Percentiles rank a stretch among this genome's conserved stretches.
These are phyloP conservation scores for Botrytis cinerea DNA, from an alignment of 2,329 filamentous ascomycete genomes.

Conservation along the genomic window DNA sequence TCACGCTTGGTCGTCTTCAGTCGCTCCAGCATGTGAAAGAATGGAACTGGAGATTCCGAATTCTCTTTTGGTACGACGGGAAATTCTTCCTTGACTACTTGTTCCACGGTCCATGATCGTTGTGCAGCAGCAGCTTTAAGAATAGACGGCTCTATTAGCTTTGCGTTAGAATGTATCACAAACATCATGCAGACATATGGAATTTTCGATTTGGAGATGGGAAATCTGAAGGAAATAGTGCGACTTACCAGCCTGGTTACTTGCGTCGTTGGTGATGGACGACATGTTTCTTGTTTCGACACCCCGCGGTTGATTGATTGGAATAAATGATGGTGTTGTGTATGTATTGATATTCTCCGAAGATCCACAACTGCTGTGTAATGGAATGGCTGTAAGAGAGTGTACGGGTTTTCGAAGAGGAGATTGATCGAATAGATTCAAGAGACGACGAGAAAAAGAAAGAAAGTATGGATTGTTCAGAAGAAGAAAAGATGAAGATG, in stretches of 20 bases:
- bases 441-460: background rate
- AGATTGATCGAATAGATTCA: background rate
- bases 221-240: background rate
- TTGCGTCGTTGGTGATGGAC: background rate
- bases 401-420: background rate
- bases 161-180: background rate
- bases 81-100: slow-evolving; percentile 64
- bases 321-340: background rate
- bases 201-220: background rate
- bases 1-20: slow-evolving; percentile 96
- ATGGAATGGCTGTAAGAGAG: slow-evolving; percentile 12
- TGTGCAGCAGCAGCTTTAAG: slow-evolving; percentile 17
- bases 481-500: background rate
- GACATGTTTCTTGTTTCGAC: slow-evolving; percentile 5
- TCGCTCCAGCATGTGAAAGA: slow-evolving; percentile 91
- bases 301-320: slow-evolving; percentile 18
- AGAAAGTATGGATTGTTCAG: background rate
- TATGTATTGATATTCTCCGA: background rate
- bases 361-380: slow-evolving; percentile 4
- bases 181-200: background rate
- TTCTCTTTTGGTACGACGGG: slow-evolving; percentile 58
- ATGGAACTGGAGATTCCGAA: slow-evolving; percentile 75
- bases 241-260: slow-evolving; percentile 6
- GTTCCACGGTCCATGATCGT: slow-evolving; percentile 55
- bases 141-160: slow-evolving; percentile 7